Percentiles rank a stretch among this genome's conserved stretches.
Conservation (phyloP, 768 basidiomycete genomes). For the Leccinellum luteum region DNA sequence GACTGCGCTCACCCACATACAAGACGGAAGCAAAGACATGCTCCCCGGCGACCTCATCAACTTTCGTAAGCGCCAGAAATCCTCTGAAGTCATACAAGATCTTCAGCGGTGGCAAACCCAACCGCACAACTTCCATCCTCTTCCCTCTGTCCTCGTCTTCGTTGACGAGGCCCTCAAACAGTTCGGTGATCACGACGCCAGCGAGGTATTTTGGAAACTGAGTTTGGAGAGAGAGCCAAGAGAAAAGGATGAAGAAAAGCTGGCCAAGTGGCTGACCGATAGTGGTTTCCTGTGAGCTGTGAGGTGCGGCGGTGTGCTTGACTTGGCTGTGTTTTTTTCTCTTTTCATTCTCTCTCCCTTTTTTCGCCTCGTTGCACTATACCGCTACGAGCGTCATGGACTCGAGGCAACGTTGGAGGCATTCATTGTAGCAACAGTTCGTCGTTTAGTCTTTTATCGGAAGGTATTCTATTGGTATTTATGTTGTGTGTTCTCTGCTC, state of each 20-base stretch:
- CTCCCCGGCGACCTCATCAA: constrained; percentile 50
- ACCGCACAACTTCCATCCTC: constrained; percentile 51
- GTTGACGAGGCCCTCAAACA: constrained; percentile 40
- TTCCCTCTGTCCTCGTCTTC: constrained; percentile 43
- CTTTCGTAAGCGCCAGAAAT: constrained; percentile 53
- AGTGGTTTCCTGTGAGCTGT: constrained; percentile 35
- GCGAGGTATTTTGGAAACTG: constrained; percentile 42
- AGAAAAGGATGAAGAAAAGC: constrained; percentile 52
- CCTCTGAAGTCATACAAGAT: constrained; percentile 55
- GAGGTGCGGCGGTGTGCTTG: background rate
- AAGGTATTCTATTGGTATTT: background rate
- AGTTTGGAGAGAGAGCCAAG: constrained; percentile 52
- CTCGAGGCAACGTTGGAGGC: background rate
- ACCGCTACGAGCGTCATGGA: constrained; percentile 1
- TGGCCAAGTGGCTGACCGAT: constrained; percentile 40
- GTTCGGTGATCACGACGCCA: constrained; percentile 32
- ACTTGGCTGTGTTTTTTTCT: background rate
- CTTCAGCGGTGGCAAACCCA: constrained; percentile 56
- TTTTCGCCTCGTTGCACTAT: constrained; percentile 3
- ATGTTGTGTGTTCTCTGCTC: background rate
- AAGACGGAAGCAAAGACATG: constrained; percentile 56
- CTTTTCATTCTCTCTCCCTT: background rate
- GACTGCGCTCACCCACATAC: constrained; percentile 58
- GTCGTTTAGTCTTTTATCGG: background rate
- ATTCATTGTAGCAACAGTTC: background rate